These are phyloP conservation scores for Camellia oleifera DNA, from an alignment of 179 eudicot species.

Conservation along the genomic window DNA sequence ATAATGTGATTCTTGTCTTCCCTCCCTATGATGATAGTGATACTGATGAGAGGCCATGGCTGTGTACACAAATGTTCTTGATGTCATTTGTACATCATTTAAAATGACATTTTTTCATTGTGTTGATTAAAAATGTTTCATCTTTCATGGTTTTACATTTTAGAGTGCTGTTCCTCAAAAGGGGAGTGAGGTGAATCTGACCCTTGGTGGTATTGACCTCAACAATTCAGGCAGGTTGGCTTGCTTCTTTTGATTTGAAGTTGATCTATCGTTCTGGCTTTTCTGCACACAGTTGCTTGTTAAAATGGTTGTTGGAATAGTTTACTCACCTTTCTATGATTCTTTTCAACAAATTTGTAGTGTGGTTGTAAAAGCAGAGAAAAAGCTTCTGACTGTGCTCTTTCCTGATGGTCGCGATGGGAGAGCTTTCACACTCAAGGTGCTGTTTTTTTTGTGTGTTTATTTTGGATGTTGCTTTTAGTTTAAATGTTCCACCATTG, in stretches of 20 bases:
- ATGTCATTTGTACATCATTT: neutral
- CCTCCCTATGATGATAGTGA: too few species aligned
- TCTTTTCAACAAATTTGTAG: slow-evolving; percentile 35
- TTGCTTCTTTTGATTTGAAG: slow-evolving; percentile 20
- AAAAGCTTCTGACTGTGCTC: slow-evolving; percentile 82
- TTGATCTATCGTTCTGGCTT: neutral
- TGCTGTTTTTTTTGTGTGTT: slow-evolving; percentile 24
- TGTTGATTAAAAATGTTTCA: neutral
- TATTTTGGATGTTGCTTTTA: neutral
- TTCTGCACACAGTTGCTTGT: slow-evolving; percentile 9
- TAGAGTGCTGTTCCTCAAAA: slow-evolving; percentile 72
- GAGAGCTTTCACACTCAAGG: slow-evolving; percentile 95
- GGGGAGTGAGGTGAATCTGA: slow-evolving; percentile 82
- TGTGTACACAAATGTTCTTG: neutral
- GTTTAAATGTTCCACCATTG: neutral
- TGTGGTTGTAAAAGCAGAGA: slow-evolving; percentile 88
- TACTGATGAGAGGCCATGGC: too few species aligned
- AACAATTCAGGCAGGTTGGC: slow-evolving; percentile 99
- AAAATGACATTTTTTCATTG: neutral
- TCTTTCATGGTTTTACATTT: slow-evolving; percentile 17
- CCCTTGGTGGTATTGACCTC: slow-evolving; percentile 97
- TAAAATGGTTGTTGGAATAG: neutral
- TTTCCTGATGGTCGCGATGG: slow-evolving; percentile 98
- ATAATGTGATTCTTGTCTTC: too few species aligned
- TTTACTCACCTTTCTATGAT: slow-evolving; percentile 1